Percentiles rank a stretch among this genome's conserved stretches.
These are phyloP conservation scores for Mycena crocata DNA, from an alignment of 768 basidiomycete species.

Conservation along the genomic window DNA sequence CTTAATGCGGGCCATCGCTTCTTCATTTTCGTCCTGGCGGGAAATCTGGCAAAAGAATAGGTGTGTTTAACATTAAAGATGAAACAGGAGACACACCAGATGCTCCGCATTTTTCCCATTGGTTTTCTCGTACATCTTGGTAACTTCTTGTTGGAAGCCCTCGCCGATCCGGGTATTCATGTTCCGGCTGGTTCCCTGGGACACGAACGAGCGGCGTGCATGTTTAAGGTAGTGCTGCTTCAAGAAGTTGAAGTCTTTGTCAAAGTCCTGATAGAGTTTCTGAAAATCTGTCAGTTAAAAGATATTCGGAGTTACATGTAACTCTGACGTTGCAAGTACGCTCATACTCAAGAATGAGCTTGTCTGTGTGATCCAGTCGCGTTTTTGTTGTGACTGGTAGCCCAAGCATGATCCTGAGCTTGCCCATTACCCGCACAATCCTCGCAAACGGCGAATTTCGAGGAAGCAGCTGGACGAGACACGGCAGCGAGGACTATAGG, in stretches of 20 bases:
- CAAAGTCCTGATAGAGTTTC: too few species aligned
- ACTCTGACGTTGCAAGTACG: background rate
- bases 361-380: background rate
- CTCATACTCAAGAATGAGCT: background rate
- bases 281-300: too few species aligned
- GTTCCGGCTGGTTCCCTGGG: background rate
- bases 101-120: background rate
- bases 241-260: too few species aligned
- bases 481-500: background rate
- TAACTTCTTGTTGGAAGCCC: background rate
- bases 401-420: background rate
- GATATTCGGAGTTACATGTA: too few species aligned
- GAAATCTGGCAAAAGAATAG: background rate
- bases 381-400: background rate
- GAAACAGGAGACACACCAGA: too few species aligned
- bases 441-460: background rate
- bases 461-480: background rate
- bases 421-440: background rate
- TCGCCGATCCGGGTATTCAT: background rate
- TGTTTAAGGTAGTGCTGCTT: background rate
- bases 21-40: background rate
- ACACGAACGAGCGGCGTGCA: background rate
- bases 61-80: too few species aligned
- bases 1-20: constrained; percentile 6
- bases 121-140: background rate